These are phyloP conservation scores for Xylaria hypoxylon DNA, from an alignment of 2,329 filamentous ascomycete species.

Conservation along the genomic window DNA sequence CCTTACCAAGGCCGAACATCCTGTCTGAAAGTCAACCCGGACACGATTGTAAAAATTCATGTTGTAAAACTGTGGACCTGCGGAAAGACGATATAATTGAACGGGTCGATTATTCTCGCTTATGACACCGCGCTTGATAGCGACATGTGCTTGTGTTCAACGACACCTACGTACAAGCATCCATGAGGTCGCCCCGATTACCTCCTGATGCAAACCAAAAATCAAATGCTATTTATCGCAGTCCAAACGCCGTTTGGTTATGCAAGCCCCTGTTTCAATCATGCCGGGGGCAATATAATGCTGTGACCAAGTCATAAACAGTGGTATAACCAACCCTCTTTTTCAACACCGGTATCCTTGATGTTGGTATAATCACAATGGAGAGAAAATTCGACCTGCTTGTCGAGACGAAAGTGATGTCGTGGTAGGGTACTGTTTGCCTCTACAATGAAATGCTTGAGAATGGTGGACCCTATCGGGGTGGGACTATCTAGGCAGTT, in stretches of 20 bases:
- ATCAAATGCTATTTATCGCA: slow-evolving; percentile 40
- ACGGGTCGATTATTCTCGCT: slow-evolving; percentile 34
- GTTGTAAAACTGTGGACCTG: not conserved
- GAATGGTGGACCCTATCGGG: slow-evolving; percentile 18
- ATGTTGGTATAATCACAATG: slow-evolving; percentile 49
- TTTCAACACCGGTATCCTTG: slow-evolving; percentile 49
- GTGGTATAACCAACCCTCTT: slow-evolving; percentile 50
- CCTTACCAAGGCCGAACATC: not conserved
- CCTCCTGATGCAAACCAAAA: slow-evolving; percentile 35
- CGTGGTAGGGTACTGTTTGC: slow-evolving; percentile 35
- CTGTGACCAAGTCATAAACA: slow-evolving; percentile 49
- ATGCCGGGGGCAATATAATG: slow-evolving; percentile 40
- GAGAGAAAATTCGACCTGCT: slow-evolving; percentile 40
- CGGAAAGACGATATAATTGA: slow-evolving; percentile 24
- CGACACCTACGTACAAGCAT: slow-evolving; percentile 35
- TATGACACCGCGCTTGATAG: slow-evolving; percentile 20
- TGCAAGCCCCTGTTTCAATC: slow-evolving; percentile 40
- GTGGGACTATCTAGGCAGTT: slow-evolving; percentile 7
- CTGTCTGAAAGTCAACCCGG: not conserved
- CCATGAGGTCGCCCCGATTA: slow-evolving; percentile 30
- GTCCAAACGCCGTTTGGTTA: slow-evolving; percentile 41
- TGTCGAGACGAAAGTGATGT: slow-evolving; percentile 38
- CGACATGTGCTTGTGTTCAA: slow-evolving; percentile 26
- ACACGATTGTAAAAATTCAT: slow-evolving; percentile 11
- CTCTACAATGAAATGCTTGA: slow-evolving; percentile 19